Base-by-base conservation (phyloP, 2,329 filamentous ascomycete genomes). In the Neocatenulostroma microsporum region DNA sequence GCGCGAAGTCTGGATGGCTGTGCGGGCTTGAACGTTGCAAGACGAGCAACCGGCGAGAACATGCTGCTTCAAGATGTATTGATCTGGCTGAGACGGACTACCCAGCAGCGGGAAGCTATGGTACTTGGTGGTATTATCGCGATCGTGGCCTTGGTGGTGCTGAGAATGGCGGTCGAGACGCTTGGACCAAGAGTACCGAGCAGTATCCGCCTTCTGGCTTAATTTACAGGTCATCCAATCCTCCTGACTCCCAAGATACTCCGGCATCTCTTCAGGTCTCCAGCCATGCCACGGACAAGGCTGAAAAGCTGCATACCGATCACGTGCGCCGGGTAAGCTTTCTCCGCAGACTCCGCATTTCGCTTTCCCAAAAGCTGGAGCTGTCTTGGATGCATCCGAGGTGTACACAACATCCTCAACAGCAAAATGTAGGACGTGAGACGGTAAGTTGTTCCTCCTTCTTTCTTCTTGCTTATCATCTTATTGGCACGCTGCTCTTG, bases 21-120 rank as follows among this genome's bases (percentile, higher is more conserved):
- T 14, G 72, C 75, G 0, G 76, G 76, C 0, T 52, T 82, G 47
- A 66, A 62, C 38, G 62, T 62, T 4, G 76, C 75, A 15, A 63
- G 75, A 43, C 62, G 66, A 29, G 66, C 65, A 19, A 57, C 56
- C 2, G 72, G 72, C 2, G 64, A 77, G 57, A 59, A 54, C 41
- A 39, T 75, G 26, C 64, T 63, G 51, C 19, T 69, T 12, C 63
- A 63, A 13, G 65, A 73, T 30, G 18, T 10, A 5, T 18, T 31
- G 6, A 15, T 31, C 29, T 31, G 30, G 17, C n/a, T 41, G 2
- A 41, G 38, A 26, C 39, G 47, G 21, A 24, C 55, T 1, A 28
- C 31, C 18, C 15, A 34, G n/a, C 51, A 53, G 36, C 48, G 47
- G 47, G 46, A 51, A 26, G 46, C 47, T 5, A 34, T 54, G 36